Evolutionary conservation across 225 moss, liverwort and hornwort species (phyloP).

Genomic region (Marchantia paleacea): DNA sequence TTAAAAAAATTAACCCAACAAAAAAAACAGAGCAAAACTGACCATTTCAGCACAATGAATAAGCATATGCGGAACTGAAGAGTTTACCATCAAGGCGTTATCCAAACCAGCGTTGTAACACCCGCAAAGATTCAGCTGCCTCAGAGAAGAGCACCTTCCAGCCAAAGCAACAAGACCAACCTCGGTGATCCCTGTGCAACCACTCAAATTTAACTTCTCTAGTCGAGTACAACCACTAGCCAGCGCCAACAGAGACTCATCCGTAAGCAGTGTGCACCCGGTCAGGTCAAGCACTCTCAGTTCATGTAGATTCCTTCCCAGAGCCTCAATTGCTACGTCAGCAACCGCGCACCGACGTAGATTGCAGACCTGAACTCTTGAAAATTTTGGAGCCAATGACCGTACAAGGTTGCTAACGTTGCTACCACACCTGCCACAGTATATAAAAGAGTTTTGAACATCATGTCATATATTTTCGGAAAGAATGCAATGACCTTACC

Average conservation of each 20-base stretch:
- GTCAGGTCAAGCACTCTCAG: slow-evolving; percentile 79
- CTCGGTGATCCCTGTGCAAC: slow-evolving; percentile 78
- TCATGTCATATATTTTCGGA: neutral
- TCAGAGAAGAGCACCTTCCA: slow-evolving; percentile 71
- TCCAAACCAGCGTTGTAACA: slow-evolving; percentile 87
- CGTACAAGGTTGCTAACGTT: slow-evolving; percentile 81
- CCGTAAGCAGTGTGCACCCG: slow-evolving; percentile 65
- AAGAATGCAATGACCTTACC: neutral
- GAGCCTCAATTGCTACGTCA: slow-evolving; percentile 70
- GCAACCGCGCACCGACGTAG: slow-evolving; percentile 66
- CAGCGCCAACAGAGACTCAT: slow-evolving; percentile 63
- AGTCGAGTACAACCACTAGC: slow-evolving; percentile 69
- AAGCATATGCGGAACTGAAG: neutral
- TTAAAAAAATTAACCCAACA: too few relatives aligned
- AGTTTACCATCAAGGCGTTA: slow-evolving; percentile 65
- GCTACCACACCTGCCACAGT: slow-evolving; percentile 68
- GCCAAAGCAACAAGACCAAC: slow-evolving; percentile 79
- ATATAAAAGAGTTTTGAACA: neutral
- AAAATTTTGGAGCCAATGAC: slow-evolving; percentile 84
- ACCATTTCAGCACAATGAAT: neutral
- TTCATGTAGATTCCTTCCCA: slow-evolving; percentile 69
- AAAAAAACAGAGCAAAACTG: neutral
- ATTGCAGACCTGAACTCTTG: slow-evolving; percentile 70
- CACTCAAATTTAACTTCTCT: slow-evolving; percentile 89
- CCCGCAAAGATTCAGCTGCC: slow-evolving; percentile 83